Evolutionary conservation across 129 eudicot species (phyloP).

Genomic region (Flaveria bidentis): DNA sequence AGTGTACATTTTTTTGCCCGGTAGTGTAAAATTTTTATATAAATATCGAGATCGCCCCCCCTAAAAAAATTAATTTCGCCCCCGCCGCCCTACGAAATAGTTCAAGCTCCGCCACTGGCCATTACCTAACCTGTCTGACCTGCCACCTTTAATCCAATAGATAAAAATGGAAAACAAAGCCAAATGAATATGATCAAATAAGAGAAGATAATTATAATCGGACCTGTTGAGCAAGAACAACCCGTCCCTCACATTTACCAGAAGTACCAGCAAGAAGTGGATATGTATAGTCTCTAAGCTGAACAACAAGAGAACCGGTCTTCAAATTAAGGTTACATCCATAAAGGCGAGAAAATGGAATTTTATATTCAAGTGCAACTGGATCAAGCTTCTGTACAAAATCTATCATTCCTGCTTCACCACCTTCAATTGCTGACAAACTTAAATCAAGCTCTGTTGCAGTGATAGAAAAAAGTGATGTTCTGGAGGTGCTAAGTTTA

Average conservation of each 20-base stretch:
- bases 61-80: too few species aligned
- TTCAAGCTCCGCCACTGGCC: too few species aligned
- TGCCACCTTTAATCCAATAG: not conserved
- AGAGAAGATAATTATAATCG: slow-evolving; percentile 22
- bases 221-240: slow-evolving; percentile 98
- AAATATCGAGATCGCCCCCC: too few species aligned
- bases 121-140: not conserved
- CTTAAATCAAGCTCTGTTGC: slow-evolving; percentile 78
- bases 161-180: not conserved
- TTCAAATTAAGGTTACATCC: slow-evolving; percentile 71
- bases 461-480: slow-evolving; percentile 71
- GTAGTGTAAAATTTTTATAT: too few species aligned
- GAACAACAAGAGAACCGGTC: slow-evolving; percentile 78
- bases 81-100: too few species aligned
- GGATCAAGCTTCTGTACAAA: slow-evolving; percentile 91
- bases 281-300: slow-evolving; percentile 73
- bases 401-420: slow-evolving; percentile 94
- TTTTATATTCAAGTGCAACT: slow-evolving; percentile 63
- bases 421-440: slow-evolving; percentile 84
- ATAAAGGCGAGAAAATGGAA: slow-evolving; percentile 87
- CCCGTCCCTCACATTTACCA: slow-evolving; percentile 92
- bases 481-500: slow-evolving; percentile 69
- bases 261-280: slow-evolving; percentile 79
- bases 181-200: not conserved
- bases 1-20: too few species aligned